Base-by-base conservation (phyloP, 345 rosid species). In the Eucalyptus guilfoylei region DNA sequence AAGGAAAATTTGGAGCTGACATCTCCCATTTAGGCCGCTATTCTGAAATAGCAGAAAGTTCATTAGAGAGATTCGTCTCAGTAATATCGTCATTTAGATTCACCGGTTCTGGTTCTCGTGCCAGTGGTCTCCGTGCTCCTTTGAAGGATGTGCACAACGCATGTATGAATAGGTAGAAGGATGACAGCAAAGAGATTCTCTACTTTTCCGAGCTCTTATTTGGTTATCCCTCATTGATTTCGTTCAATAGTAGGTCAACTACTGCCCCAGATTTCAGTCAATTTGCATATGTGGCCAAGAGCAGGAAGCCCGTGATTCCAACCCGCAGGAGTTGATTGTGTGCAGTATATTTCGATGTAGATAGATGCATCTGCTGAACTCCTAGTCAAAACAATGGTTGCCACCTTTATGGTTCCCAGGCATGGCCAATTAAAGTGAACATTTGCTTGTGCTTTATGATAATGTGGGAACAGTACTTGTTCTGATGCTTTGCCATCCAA, bases 41-140 rank as follows among this genome's bases (percentile, higher is more conserved):
- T 90, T 94, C 96, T 76, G 92, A 91, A 88, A 94, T 97, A 92
- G 99, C 99, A 67, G 98, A 95, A 93, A 95, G 95, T 88, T 97
- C 98, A 86, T 91, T 97, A 89, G 98, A 95, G 91, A 95, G 62
- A 50, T 95, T 95, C 88, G 96, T 95, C 83, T 94, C 96, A 3
- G 95, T 93, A 83, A 93, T 98, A 90, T 95, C 96, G 28, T 95
- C 98, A 42, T 96, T 95, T 88, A 91, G 92, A 87, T 95, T 87
- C 89, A 90, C 94, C 21, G 90, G 94, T 64, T 87, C 96, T 69
- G 97, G 96, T 89, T 95, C 98, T 88, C 96, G 97, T 88, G 99
- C 97, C 81, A 98, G 99, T 32, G 98, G 99, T 90, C 97, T 98
- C 17, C 96, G 96, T 67, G 96, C 98, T 49, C 99, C 98, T 89